Conservation (phyloP, 169 alveolate genomes). For the Plasmodium reichenowi region DNA sequence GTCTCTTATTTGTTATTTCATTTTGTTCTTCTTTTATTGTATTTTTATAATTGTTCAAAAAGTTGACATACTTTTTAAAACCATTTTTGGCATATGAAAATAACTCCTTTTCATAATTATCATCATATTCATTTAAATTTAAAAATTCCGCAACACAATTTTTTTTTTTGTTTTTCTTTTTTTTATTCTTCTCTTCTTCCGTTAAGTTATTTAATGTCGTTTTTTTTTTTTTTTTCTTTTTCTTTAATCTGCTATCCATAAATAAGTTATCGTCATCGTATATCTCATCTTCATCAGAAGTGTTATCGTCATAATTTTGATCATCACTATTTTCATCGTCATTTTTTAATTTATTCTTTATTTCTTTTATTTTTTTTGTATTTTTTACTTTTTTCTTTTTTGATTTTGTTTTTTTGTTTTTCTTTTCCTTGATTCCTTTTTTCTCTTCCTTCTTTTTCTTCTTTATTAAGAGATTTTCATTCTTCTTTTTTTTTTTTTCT, state of each 20-base stretch:
- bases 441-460: neutral
- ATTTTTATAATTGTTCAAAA: slow-evolving; percentile 51
- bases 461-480: neutral
- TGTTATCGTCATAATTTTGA: neutral
- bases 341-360: neutral
- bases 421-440: neutral
- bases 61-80: slow-evolving; percentile 24
- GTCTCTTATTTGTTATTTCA: slow-evolving; percentile 9
- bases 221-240: slow-evolving; percentile 4
- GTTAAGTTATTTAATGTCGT: neutral
- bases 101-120: slow-evolving; percentile 33
- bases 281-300: slow-evolving; percentile 14
- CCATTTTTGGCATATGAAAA: slow-evolving; percentile 33
- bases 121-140: slow-evolving; percentile 15
- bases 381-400: slow-evolving; percentile 8
- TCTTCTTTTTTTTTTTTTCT: too few relatives aligned
- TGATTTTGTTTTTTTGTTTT: slow-evolving; percentile 41
- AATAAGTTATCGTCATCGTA: slow-evolving; percentile 64
- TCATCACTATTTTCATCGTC: neutral
- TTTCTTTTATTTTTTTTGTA: neutral
- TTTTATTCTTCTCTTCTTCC: neutral
- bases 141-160: neutral
- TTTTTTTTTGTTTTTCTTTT: slow-evolving; percentile 4
- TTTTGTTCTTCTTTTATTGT: neutral
- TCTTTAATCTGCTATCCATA: slow-evolving; percentile 43